Evolutionary conservation across 176 grass and related monocot genomes (phyloP), one percentile per base, ranked within the genome.

Genomic region (Avena atlantica): DNA sequence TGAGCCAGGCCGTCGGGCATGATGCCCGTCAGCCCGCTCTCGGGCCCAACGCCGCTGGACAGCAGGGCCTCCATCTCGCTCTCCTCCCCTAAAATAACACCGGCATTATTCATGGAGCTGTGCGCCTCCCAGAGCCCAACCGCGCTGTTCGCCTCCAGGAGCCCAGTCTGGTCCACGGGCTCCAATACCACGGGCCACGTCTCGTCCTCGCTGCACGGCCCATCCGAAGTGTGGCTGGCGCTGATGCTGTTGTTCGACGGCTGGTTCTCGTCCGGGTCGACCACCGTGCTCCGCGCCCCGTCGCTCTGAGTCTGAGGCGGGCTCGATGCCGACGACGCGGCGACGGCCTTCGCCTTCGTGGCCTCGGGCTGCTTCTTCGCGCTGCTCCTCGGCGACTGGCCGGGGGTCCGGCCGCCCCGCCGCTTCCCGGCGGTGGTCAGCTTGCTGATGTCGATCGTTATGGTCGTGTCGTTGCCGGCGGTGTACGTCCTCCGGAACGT

Each of bases 241-340:
- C 59, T 88, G n/a, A 15, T 17, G 75, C 68, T 48, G 56, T 59
- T 76, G 70, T 61, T 87, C 11, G 31, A 34, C 31, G 47, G 84
- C 73, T 79, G 89, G 64, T 61, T 87, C 78, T 56, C 52, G 8
- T 87, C 92, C 23, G 84, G 91, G 86, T 98, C 93, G 42, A 93
- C 59, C 34, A 92, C 91, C 20, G 15, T 71, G 88, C 89, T 95
- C 0, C 82, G 72, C 72, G 50, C 76, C 58, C 83, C 95, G 24
- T 93, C 91, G 53, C 89, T 95, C 19, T 77, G 86, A 21, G 58
- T 95, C 19, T 77, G 86, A 27, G 58, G 78, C 14, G 87, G 77
- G 75, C 78, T 87, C 49, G 60, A 60, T 37, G n/a, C 87, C 17
- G 49, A 5, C 6, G 82, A 76, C 8, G 15, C 14, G 55, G 20